Evolutionary conservation across 768 basidiomycete genomes (phyloP), one percentile per base, ranked within the genome.

Genomic region (Tricholoma matsutake): DNA sequence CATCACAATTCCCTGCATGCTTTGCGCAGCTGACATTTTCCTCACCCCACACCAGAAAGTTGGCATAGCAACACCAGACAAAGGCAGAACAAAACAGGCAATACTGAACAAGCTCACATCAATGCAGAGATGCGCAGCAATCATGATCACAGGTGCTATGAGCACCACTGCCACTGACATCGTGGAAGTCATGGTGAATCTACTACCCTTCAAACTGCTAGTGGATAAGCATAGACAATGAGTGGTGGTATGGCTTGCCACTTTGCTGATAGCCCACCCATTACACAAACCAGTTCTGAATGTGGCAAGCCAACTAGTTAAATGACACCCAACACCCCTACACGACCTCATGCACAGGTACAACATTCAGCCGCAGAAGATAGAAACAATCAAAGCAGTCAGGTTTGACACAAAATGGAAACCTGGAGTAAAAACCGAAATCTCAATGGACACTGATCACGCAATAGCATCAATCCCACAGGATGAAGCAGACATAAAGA

Each of bases 21-120:
- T 64, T 0, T 73, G 72, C 34, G 69, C 65, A 6, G 58, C 65
- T 1, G 70, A 72, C 11, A 39, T 71, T 0, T 73, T 67, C 68
- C 72, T 68, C 59, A 61, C 56, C 1, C 72, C 71, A 4, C 57
- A 56, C 0, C 14, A 39, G 20, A 16, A 25, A 2, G 28, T 39
- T 29, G 63, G 60, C 10, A 1, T 6, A 14, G 7, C 57, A 61
- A 39, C 34, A 11, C 14, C 14, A 16, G 39, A 41, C 39, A 34
- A 58, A 52, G 10, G 4, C 6, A 22, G 35, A 68, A 0, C 66
- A 65, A 29, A 61, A 63, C 4, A 25, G 11, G 54, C 39, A 16
- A 63, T 63, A 16, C 10, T 65, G 4, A 60, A 58, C 10, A 31
- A 60, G 28, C 56, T 73, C 3, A 20, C 37, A 8, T 63, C 39